Base-by-base conservation (phyloP, 192 early-diverging fungal genomes). In the Podila clonocystis region DNA sequence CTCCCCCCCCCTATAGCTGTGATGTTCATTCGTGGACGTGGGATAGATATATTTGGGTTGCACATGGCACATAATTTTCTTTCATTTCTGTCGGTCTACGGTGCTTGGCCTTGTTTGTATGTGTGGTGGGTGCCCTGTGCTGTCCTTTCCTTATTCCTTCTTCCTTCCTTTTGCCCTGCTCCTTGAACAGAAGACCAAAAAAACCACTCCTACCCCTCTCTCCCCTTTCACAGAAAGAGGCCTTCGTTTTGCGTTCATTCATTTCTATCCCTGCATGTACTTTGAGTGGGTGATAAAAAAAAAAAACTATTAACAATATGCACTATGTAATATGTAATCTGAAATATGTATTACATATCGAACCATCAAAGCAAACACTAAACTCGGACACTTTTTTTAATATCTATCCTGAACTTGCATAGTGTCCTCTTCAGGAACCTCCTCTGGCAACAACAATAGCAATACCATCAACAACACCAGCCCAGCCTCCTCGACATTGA, bases 381-480 rank as follows among this genome's bases (percentile, higher is more conserved):
- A n/a, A 9, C 24, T 24, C 26, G 52, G 22, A 24, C 24, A 9
- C 52, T 55, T 5, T 26, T 55, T 26, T 26, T 55, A 1, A n/a
- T n/a, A 9, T 26, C 12, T 55, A 24, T 26, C 48, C 29, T 59
- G 38, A 58, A 12, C 38, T 58, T 45, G 33, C 8, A 61, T 65
- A 28, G 58, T 61, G 22, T 63, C 50, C 17, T 72, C 50, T 19
- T 64, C 41, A 15, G 41, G 41, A 45, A 17, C 41, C 9, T 34
- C 24, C 62, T 26, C 12, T 36, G 55, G 64, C 58, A 67, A 61
- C 50, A 41, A 34, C 36, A 75, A 58, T 11, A 41, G 62, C 50
- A 63, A 58, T n/a, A 63, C 12, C 38, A 36, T 49, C 67, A 61
- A 26, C 48, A 50, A 50, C 63, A 65, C 31, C 63, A 65, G 36